Percentiles rank a stretch among this genome's conserved stretches.
These are phyloP conservation scores for Suhomyces emberorum DNA, from an alignment of 805 yeast genomes.

Conservation along the genomic window DNA sequence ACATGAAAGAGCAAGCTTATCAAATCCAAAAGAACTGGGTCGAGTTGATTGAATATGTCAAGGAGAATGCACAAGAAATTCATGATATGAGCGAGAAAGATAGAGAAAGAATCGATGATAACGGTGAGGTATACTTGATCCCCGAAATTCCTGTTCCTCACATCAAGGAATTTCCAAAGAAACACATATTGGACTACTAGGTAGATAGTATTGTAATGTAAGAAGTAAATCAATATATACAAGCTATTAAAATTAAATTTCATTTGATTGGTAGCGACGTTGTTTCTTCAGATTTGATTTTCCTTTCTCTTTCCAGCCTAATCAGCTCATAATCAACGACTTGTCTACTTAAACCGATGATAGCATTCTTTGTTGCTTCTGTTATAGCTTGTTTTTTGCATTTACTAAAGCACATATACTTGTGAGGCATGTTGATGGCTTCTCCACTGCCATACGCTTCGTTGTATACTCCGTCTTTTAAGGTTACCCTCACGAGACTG, in stretches of 20 bases:
- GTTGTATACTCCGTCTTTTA: constrained; percentile 44
- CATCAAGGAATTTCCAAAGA: constrained; percentile 59
- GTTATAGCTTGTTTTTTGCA: constrained; percentile 49
- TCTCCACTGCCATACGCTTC: constrained; percentile 40
- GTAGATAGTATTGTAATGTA: too few species aligned
- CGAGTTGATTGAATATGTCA: constrained; percentile 53
- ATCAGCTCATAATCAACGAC: constrained; percentile 24
- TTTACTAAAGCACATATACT: constrained; percentile 32
- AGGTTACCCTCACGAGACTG: constrained; percentile 31
- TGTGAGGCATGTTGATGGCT: constrained; percentile 29
- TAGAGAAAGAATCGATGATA: constrained; percentile 83
- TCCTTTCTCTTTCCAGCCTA: neutral
- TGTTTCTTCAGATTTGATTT: neutral
- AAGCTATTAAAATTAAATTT: neutral
- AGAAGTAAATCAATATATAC: neutral
- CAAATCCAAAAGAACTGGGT: constrained; percentile 69
- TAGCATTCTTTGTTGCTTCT: constrained; percentile 43
- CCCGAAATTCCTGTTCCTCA: constrained; percentile 74
- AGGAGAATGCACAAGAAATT: constrained; percentile 67
- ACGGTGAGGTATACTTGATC: constrained; percentile 76
- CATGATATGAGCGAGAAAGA: constrained; percentile 80
- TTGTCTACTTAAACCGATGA: constrained; percentile 31
- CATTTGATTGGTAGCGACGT: too few species aligned
- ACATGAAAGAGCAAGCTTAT: constrained; percentile 73
- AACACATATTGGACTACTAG: constrained; percentile 57